These are phyloP conservation scores for Tanacetum coccineum DNA, from an alignment of 129 eudicot species.

Conservation along the genomic window DNA sequence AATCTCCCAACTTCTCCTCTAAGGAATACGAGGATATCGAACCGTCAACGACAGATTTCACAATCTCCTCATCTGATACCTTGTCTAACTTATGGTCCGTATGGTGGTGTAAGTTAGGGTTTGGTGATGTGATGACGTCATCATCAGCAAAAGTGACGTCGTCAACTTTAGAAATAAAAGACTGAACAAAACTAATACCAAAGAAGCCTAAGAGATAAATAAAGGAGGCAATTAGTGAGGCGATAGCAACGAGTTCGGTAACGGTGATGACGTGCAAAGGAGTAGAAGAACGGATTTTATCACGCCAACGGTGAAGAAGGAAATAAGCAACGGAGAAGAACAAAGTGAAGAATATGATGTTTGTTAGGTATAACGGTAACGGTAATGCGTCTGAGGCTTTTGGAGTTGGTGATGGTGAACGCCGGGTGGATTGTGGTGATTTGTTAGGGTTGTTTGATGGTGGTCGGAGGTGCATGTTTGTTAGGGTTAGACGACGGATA, in stretches of 20 bases:
- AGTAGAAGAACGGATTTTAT: slow-evolving; percentile 58
- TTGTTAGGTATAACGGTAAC: slow-evolving; percentile 66
- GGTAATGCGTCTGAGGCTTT: slow-evolving; percentile 82
- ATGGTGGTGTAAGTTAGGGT: slow-evolving; percentile 7
- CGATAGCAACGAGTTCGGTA: slow-evolving; percentile 54
- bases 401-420: slow-evolving; percentile 26
- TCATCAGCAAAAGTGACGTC: slow-evolving; percentile 11
- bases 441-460: no score
- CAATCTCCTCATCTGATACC: slow-evolving; percentile 33
- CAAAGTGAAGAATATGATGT: slow-evolving; percentile 66
- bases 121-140: slow-evolving; percentile 9
- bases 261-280: slow-evolving; percentile 68
- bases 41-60: slow-evolving; percentile 34
- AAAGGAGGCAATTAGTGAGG: slow-evolving; percentile 55
- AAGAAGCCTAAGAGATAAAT: slow-evolving; percentile 63
- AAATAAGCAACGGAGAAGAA: slow-evolving; percentile 63
- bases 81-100: slow-evolving; percentile 13
- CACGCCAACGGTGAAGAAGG: slow-evolving; percentile 75
- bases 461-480: slow-evolving; percentile 13
- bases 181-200: slow-evolving; percentile 68
- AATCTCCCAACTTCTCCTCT: slow-evolving; percentile 37
- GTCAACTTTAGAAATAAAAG: slow-evolving; percentile 40
- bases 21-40: slow-evolving; percentile 37
- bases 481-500: slow-evolving; percentile 28
- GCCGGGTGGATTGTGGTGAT: background rate